These are phyloP conservation scores for Nicotiana benthamiana DNA, from an alignment of 257 asterid species.

Conservation along the genomic window DNA sequence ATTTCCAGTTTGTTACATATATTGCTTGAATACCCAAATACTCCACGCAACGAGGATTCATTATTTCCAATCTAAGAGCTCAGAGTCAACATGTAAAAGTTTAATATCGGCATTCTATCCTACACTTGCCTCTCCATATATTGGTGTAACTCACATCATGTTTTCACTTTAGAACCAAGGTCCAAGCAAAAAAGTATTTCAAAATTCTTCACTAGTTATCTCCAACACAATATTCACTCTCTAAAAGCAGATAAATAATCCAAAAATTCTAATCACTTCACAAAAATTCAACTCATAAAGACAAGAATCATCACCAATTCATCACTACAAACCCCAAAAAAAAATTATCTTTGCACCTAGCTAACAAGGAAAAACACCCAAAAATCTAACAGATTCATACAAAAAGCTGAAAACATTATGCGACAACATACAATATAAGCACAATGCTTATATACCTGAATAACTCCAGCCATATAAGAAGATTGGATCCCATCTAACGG, in stretches of 20 bases:
- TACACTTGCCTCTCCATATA: background rate
- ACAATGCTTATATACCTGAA: conserved; percentile 43
- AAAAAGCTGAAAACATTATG: background rate
- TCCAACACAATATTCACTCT: background rate
- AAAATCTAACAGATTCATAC: background rate
- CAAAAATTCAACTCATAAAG: background rate
- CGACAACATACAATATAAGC: background rate
- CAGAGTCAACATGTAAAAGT: background rate
- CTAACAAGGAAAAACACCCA: background rate
- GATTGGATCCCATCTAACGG: conserved; percentile 29
- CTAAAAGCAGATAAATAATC: background rate
- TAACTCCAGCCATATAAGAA: conserved; percentile 36
- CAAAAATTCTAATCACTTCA: background rate
- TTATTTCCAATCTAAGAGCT: background rate
- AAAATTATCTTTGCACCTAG: background rate
- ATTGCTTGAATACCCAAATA: background rate
- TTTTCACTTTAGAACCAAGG: background rate
- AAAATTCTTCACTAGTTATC: background rate
- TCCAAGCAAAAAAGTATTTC: background rate
- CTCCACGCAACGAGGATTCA: background rate
- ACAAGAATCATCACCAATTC: background rate
- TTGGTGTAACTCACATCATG: background rate
- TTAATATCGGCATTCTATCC: background rate
- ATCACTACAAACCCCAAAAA: background rate
- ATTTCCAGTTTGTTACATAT: background rate